phyloP scores from a whole-genome alignment of 345 rosid species.

The Rhizophora mangle region DNA sequence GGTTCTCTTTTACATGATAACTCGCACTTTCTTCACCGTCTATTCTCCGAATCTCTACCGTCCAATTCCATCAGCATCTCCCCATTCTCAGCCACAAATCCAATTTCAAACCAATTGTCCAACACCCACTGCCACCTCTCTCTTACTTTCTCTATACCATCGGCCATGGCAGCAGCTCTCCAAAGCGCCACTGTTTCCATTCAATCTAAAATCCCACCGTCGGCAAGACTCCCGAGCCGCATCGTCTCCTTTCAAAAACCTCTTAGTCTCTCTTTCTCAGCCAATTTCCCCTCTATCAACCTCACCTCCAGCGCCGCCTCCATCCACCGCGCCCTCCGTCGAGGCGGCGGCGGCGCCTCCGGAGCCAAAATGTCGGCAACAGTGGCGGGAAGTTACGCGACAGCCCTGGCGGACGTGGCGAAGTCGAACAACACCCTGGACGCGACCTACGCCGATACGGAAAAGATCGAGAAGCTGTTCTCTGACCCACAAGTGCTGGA shows the following conservation, averaged over 20 bases:
- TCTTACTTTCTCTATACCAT: constrained; percentile 1
- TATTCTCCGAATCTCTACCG: constrained; percentile 3
- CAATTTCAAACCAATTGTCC: background rate
- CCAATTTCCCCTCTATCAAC: constrained; percentile 28
- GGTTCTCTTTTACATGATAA: constrained; percentile 18
- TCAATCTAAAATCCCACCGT: constrained; percentile 48
- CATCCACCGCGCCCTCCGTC: constrained; percentile 29
- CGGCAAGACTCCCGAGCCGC: constrained; percentile 31
- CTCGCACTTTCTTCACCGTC: constrained; percentile 5
- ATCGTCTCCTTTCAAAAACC: constrained; percentile 30
- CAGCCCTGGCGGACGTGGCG: constrained; percentile 73
- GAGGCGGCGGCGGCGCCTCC: constrained; percentile 19
- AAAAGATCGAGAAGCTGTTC: constrained; percentile 70
- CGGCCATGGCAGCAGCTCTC: constrained; percentile 66
- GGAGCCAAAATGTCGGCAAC: constrained; percentile 59
- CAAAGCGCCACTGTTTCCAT: constrained; percentile 49
- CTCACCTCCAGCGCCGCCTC: constrained; percentile 8
- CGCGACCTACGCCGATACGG: constrained; percentile 63
- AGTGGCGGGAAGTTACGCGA: constrained; percentile 70
- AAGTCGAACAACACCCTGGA: constrained; percentile 58
- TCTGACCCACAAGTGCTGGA: constrained; percentile 39
- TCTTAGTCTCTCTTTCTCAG: constrained; percentile 43
- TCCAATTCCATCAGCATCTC: background rate
- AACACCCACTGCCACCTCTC: background rate
- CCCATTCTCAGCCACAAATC: background rate